Conservation (phyloP, 1,139 yeast genomes). For the Debaryomycetaceae sp. region DNA sequence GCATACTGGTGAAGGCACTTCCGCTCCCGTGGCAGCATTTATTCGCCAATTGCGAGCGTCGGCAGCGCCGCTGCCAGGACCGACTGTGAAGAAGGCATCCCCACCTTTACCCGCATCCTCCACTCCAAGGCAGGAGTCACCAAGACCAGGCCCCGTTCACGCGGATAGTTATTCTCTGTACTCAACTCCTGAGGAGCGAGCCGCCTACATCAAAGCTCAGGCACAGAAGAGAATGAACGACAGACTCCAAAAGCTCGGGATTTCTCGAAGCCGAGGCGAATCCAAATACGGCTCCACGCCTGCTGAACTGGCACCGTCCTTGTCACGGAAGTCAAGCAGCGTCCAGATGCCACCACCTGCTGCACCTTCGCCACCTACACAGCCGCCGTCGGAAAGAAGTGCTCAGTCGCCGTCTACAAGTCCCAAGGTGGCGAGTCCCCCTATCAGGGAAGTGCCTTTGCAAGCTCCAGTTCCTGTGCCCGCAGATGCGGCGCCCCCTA, state of each 20-base stretch:
- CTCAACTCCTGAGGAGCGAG: conserved; percentile 51
- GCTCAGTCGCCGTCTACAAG: conserved; percentile 3
- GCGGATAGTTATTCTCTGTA: conserved; percentile 9
- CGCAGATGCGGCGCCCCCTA: not conserved
- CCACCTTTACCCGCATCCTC: conserved; percentile 1
- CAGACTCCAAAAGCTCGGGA: conserved; percentile 76
- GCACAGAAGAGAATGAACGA: conserved; percentile 89
- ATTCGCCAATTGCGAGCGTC: conserved; percentile 37
- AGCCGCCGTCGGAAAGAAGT: conserved; percentile 7
- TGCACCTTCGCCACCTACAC: conserved; percentile 5
- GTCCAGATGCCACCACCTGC: conserved; percentile 3
- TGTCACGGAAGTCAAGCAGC: conserved; percentile 2
- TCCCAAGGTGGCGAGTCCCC: not conserved
- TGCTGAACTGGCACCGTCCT: conserved; percentile 1
- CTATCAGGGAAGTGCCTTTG: not conserved
- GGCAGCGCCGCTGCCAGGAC: not conserved
- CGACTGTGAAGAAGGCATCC: conserved; percentile 1
- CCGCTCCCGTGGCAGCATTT: conserved; percentile 50
- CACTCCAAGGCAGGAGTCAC: conserved; percentile 1
- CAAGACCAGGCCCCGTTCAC: conserved; percentile 4
- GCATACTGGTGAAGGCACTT: conserved; percentile 79
- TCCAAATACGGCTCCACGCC: conserved; percentile 2
- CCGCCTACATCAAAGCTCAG: conserved; percentile 80
- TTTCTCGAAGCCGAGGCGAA: conserved; percentile 29
- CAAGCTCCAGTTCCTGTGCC: too few relatives aligned